Evolutionary conservation across 805 yeast genomes (phyloP), one percentile per base, ranked within the genome.

Genomic region (Cyberlindnera xishuangbannaensis): DNA sequence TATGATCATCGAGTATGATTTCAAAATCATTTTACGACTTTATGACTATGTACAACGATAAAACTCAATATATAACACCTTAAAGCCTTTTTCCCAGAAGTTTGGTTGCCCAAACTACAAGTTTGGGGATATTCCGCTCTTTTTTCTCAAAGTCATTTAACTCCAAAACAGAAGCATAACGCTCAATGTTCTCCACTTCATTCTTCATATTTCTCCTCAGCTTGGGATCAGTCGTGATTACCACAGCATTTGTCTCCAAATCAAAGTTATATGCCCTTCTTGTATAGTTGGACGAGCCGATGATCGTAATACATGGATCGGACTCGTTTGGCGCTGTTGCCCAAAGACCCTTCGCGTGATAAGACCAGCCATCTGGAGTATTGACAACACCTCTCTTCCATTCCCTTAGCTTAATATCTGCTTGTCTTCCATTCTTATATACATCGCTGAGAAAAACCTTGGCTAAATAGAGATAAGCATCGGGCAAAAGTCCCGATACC

Each of bases 281-380:
- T 0, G 98, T 92, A 57, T 87, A 92, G 56, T 92, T 92, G 0
- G 97, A 86, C 1, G 95, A 84, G 0, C 98, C 98, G 31, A 92
- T 69, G 6, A 88, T 75, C 0, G 96, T 84, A 10, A 85, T 60
- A 14, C 80, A 68, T 2, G 97, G 96, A 10, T 53, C 50, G 0
- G 47, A 41, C 28, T 76, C 81, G 2, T 60, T 66, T 1, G 86
- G 82, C 10, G 65, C 63, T 7, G 73, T 65, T 0, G 84, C 60
- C 97, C 97, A 92, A 5, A 90, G 62, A 1, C 98, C 98, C 54
- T 92, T 92, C 11, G 98, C 97, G 53, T 92, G 98, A 56, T 92
- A 92, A 0, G 97, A 84, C 97, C 98, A 90, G 1, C 98, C 98
- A 18, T 66, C 71, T 1, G 78, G 71, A 7, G 82, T 72, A 51